These are phyloP conservation scores for Pyrenophora tritici-repentis DNA, from an alignment of 2,329 filamentous ascomycete genomes.

Conservation along the genomic window DNA sequence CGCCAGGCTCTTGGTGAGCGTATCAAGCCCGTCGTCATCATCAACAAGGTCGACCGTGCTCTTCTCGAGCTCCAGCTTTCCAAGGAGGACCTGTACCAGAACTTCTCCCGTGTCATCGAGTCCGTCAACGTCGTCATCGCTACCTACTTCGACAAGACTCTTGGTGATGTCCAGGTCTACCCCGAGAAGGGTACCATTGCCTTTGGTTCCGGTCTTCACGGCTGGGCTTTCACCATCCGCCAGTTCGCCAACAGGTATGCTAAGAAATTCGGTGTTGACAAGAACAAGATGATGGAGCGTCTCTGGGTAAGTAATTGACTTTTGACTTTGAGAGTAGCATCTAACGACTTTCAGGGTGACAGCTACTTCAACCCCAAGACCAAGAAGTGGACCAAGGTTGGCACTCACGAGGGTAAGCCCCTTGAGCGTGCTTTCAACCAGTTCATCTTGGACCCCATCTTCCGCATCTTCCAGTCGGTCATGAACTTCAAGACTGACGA, in stretches of 20 bases:
- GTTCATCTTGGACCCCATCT: conserved; percentile 99
- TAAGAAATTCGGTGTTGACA: conserved; percentile 99
- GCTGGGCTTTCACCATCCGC: conserved; percentile 99
- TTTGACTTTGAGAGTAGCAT: conserved; percentile 18
- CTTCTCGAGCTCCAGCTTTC: conserved; percentile 97
- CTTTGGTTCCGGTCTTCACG: conserved; percentile 99
- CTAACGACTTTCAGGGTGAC: conserved; percentile 67
- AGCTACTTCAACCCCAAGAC: conserved; percentile 99
- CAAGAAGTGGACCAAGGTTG: conserved; percentile 99
- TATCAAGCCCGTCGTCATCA: conserved; percentile 99
- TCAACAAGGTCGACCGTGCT: conserved; percentile 99
- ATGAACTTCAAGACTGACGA: conserved; percentile 99
- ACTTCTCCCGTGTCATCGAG: conserved; percentile 99
- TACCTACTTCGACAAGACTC: conserved; percentile 95
- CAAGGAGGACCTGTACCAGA: conserved; percentile 99
- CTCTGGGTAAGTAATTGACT: conserved; percentile 73
- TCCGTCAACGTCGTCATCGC: conserved; percentile 99
- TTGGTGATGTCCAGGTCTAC: conserved; percentile 98
- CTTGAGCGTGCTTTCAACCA: conserved; percentile 99
- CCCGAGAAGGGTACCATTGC: conserved; percentile 96
- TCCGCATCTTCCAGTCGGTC: conserved; percentile 95
- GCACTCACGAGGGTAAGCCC: conserved; percentile 79
- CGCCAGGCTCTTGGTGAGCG: conserved; percentile 99
- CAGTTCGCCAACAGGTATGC: conserved; percentile 95
- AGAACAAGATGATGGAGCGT: conserved; percentile 99